These are phyloP conservation scores for Hypericum androsaemum DNA, from an alignment of 345 rosid genomes.

Conservation along the genomic window DNA sequence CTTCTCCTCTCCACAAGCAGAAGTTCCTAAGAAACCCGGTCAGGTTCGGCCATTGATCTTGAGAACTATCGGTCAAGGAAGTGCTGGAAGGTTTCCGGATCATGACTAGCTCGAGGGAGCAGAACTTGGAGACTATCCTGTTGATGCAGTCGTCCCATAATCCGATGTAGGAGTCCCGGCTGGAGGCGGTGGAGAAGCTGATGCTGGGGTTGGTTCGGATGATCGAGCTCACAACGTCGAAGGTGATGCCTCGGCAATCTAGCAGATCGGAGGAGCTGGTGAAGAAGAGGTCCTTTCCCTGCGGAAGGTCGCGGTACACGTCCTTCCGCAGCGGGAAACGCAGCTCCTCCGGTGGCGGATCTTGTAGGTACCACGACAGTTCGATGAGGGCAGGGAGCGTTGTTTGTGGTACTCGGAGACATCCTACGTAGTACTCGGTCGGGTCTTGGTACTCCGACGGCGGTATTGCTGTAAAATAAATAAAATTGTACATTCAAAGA, in stretches of 20 bases:
- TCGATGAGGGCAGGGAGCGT: constrained; percentile 62
- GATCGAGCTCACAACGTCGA: constrained; percentile 54
- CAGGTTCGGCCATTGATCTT: constrained; percentile 88
- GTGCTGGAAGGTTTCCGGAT: constrained; percentile 42
- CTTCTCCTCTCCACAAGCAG: constrained; percentile 97
- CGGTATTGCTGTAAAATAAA: constrained; percentile 36
- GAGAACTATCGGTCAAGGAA: constrained; percentile 23
- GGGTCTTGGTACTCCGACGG: constrained; percentile 82
- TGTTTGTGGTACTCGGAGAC: constrained; percentile 50
- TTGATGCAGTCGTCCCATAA: constrained; percentile 88
- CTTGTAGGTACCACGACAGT: constrained; percentile 75
- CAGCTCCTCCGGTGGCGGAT: constrained; percentile 79
- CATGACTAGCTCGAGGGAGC: constrained; percentile 42
- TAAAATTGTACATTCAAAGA: not conserved
- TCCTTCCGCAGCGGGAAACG: constrained; percentile 76
- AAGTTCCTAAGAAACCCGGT: constrained; percentile 62
- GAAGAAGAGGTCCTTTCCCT: constrained; percentile 76
- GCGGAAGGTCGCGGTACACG: constrained; percentile 71
- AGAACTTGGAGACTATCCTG: constrained; percentile 64
- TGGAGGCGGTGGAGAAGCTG: constrained; percentile 33
- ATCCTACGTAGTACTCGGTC: constrained; percentile 59
- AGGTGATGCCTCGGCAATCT: constrained; percentile 58
- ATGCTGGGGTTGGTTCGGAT: constrained; percentile 44
- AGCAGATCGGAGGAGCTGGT: constrained; percentile 45
- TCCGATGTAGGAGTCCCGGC: constrained; percentile 72